Evolutionary conservation across 176 grass and related monocot species (phyloP), one percentile per base, ranked within the genome.

Genomic region (Bolboschoenus planiculmis): DNA sequence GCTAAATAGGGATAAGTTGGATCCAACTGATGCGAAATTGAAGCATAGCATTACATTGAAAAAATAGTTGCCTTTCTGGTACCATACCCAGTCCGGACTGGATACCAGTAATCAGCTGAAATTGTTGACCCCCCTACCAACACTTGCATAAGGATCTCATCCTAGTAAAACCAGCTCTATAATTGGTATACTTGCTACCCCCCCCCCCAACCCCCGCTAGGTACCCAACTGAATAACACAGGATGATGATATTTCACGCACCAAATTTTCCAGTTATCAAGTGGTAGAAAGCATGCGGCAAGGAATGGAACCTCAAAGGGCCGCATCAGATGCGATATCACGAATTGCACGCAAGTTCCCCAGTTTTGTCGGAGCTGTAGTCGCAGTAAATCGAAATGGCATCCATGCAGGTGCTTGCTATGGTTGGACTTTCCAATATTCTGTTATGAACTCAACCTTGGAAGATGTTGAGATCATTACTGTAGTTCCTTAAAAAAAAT

Each of bases 361-460:
- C 0, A 54, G 84, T 61, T 98, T 98, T 46, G 56, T 93, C 47
- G 95, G 92, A 78, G 95, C 92, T 80, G 61, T 93, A 74, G 90
- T 93, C 70, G 92, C 92, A 10, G 24, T 98, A 33, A 88, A 88
- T 78, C 89, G 78, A 44, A 86, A 87, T 70, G 92, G 90, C 48
- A 79, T 84, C 9, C 90, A 98, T 64, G 87, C 90, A 20, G 89
- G 88, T 71, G 92, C 90, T 31, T 92, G 95, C 70, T 82, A 95
- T 37, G 92, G 92, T 56, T 98, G 95, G 90, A 95, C 90, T 30
- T 98, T 95, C 79, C 92, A 98, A 34, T 95, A 95, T 80, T 93
- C 95, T 3, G 74, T 95, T 9, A 91, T 85, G 79, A 90, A 94
- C 78, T 80, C 90, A 21, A 93, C 79, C 86, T 88, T 95, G 87